Percentiles rank a stretch among this genome's conserved stretches.
Conservation (phyloP, 345 rosid genomes). For the Arabidopsis arenosa region DNA sequence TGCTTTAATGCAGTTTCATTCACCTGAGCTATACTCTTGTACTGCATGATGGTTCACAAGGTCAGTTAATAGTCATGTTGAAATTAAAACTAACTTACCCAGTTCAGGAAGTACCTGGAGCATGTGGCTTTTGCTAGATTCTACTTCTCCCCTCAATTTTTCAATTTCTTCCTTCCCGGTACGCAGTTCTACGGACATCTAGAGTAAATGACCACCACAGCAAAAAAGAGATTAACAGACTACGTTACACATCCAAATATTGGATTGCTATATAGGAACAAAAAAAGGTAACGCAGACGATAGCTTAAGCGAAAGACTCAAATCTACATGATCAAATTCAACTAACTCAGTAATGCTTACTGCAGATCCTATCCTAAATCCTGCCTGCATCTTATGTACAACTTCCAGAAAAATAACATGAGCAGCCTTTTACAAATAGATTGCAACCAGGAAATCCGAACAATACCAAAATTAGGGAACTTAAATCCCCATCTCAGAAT, state of each 20-base stretch:
- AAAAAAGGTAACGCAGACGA: slow-evolving; percentile 18
- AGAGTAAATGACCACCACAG: slow-evolving; percentile 36
- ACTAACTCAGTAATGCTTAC: slow-evolving; percentile 28
- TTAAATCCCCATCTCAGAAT: slow-evolving; percentile 13
- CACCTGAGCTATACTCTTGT: slow-evolving; percentile 91
- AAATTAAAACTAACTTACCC: slow-evolving; percentile 15
- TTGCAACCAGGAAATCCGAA: slow-evolving; percentile 17
- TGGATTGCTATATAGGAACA: slow-evolving; percentile 11
- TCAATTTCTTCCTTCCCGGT: slow-evolving; percentile 69
- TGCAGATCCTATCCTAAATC: slow-evolving; percentile 32
- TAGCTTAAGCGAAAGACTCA: slow-evolving; percentile 8
- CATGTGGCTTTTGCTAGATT: slow-evolving; percentile 89
- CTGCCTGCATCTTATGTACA: background rate
- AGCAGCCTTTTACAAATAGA: slow-evolving; percentile 22
- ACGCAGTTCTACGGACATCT: slow-evolving; percentile 61
- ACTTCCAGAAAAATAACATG: slow-evolving; percentile 11
- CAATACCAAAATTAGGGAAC: slow-evolving; percentile 6
- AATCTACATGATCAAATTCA: slow-evolving; percentile 21
- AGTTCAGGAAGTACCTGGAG: slow-evolving; percentile 65
- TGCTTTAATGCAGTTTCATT: slow-evolving; percentile 91
- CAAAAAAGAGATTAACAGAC: slow-evolving; percentile 30
- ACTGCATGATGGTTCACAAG: slow-evolving; percentile 57
- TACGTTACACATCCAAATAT: slow-evolving; percentile 18
- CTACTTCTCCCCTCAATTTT: slow-evolving; percentile 77
- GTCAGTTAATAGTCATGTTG: slow-evolving; percentile 23